Percentiles rank a stretch among this genome's conserved stretches.
Evolutionary conservation across 352 stramenopile genomes (phyloP).

Genomic region (Pythium biforme): DNA sequence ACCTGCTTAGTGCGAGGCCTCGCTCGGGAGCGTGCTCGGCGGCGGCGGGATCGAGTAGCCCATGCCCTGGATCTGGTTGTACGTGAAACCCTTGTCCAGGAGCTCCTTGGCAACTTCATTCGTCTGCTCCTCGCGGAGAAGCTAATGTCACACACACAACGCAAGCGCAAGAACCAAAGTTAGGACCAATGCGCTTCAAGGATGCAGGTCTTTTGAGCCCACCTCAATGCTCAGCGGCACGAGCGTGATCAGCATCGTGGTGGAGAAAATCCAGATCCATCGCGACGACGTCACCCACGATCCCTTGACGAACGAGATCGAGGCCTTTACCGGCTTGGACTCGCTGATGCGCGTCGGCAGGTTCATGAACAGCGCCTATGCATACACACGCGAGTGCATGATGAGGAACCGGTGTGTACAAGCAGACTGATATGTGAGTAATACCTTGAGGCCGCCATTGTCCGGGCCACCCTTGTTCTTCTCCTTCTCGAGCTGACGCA

Average conservation of each 20-base stretch:
- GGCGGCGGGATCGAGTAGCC: constrained; percentile 71
- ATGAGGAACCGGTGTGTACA: too few species aligned
- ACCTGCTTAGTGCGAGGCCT: constrained; percentile 41
- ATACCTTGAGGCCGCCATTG: constrained; percentile 64
- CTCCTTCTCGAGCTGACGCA: constrained; percentile 84
- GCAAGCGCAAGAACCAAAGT: constrained; percentile 8
- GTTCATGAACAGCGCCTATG: constrained; percentile 66
- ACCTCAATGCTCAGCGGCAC: constrained; percentile 87
- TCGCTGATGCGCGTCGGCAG: constrained; percentile 65
- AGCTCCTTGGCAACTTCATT: constrained; percentile 85
- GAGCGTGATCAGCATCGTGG: constrained; percentile 81
- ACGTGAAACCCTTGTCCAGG: constrained; percentile 77
- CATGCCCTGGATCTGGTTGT: constrained; percentile 85
- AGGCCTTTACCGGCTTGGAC: constrained; percentile 58
- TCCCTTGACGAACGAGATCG: constrained; percentile 54
- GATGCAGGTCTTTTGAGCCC: not conserved
- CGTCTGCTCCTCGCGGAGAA: constrained; percentile 80
- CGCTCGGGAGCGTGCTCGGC: constrained; percentile 60
- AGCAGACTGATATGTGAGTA: too few species aligned
- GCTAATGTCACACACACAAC: constrained; percentile 30
- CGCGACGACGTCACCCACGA: constrained; percentile 41
- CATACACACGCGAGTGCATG: not conserved
- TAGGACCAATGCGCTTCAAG: not conserved
- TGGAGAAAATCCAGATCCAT: constrained; percentile 82
- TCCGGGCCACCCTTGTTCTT: constrained; percentile 61